Base-by-base conservation (phyloP, 2,329 filamentous ascomycete species). In the Fusarium chuoi region DNA sequence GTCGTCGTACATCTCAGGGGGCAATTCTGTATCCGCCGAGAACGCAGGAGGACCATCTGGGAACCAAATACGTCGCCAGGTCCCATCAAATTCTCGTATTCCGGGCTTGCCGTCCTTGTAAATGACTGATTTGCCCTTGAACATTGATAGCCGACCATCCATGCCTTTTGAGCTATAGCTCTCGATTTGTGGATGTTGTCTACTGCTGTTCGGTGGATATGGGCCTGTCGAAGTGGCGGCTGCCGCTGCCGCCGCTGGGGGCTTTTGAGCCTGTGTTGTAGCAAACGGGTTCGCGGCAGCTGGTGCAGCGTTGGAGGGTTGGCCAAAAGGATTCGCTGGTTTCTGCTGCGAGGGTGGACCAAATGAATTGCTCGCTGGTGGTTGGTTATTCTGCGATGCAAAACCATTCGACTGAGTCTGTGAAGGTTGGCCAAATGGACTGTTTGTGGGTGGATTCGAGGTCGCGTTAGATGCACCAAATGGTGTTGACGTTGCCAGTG, bases 11-110 rank as follows among this genome's bases (percentile, higher is more conserved):
- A 79, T 68, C 12, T 89, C 87, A 4, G 85, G 81, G 0, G 86
- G 86, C 6, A 89, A 82, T 79, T 94, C 90, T 14, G 92, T 92
- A 71, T 92, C 89, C 71, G 87, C 87, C 58, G 89, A 89, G 70
- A 90, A 90, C 12, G 81, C 81, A 3, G 92, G 93, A 28, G 92
- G 87, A 1, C 93, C 94, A 51, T 91, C 84, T 0, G 93, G 92
- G 79, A 93, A 95, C 87, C 92, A 93, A 55, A 96, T 91, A 73
- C 89, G 90, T 57, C 88, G 85, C 84, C 88, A 89, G 2, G 82
- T 86, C 39, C 89, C 88, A 75, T 91, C 88, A 42, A 83, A 82
- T 28, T 82, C 88, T 70, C 73, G 86, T 74, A 85, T 84, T 59
- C 84, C 89, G 0, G 91, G 88, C 12, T 82, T 79, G 8, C 75